Conservation (phyloP, 2,329 filamentous ascomycete species). For the Decorospora gaudefroyi region DNA sequence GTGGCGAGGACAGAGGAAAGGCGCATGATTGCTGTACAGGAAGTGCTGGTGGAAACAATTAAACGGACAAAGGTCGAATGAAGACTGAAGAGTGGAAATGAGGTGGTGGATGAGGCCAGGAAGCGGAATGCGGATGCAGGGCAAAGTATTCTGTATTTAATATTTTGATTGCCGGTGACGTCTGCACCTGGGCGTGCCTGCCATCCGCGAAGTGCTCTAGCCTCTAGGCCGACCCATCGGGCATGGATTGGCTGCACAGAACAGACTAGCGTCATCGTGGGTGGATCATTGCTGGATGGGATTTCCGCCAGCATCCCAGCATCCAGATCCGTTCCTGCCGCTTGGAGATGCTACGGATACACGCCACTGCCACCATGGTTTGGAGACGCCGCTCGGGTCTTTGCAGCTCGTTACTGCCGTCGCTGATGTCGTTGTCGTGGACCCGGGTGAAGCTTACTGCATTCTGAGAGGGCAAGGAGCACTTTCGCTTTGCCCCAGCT, state of each 20-base stretch:
- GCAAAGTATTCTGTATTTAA: too few species aligned
- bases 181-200: conserved; percentile 12
- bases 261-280: too few species aligned
- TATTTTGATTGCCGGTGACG: conserved; percentile 29
- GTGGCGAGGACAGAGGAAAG: conserved; percentile 45
- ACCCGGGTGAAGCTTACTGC: conserved; percentile 6
- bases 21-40: conserved; percentile 37
- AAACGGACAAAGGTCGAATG: conserved; percentile 6
- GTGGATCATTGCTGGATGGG: too few species aligned
- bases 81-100: conserved; percentile 1
- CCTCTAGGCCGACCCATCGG: conserved; percentile 12
- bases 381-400: too few species aligned
- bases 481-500: conserved; percentile 11
- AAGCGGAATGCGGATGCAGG: conserved; percentile 2
- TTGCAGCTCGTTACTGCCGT: conserved; percentile 1
- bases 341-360: too few species aligned
- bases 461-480: conserved; percentile 11
- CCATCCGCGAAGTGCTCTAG: conserved; percentile 2
- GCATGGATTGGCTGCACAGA: conserved; percentile 25
- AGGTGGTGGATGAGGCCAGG: conserved; percentile 5
- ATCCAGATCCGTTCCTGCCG: not conserved
- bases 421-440: not conserved
- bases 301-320: too few species aligned
- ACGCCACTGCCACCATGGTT: not conserved
- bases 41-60: not conserved